These are phyloP conservation scores for Bruguiera hainesii DNA, from an alignment of 441 rosid genomes.

Conservation along the genomic window DNA sequence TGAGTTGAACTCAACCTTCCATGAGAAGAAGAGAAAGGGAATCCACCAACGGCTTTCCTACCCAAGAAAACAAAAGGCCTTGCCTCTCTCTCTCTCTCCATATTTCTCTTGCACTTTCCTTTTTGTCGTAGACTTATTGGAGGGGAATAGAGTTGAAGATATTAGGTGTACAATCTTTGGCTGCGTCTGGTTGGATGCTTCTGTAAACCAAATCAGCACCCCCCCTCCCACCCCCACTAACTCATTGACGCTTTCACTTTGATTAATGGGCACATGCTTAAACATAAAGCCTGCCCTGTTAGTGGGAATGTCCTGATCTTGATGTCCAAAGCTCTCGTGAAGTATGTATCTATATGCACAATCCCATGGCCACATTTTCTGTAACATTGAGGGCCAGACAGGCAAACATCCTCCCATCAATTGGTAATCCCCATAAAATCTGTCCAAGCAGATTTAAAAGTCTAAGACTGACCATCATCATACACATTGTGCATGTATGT, in stretches of 20 bases:
- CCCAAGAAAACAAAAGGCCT: not conserved
- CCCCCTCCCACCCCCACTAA: no score
- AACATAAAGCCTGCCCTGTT: not conserved
- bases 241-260: not conserved
- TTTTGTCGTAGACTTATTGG: constrained; percentile 28
- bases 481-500: no score
- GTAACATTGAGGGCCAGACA: no score
- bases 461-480: no score
- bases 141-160: not conserved
- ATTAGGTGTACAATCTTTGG: not conserved
- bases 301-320: not conserved
- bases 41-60: constrained; percentile 13
- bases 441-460: no score
- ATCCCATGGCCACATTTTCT: no score
- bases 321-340: not conserved
- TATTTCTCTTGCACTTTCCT: constrained; percentile 6
- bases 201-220: not conserved
- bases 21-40: constrained; percentile 24
- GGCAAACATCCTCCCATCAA: no score
- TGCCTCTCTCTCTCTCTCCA: not conserved
- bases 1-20: constrained; percentile 16
- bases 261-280: not conserved
- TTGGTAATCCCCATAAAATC: no score
- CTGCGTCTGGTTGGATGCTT: not conserved
- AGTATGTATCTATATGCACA: no score